Evolutionary conservation across 257 asterid genomes (phyloP).

Genomic region (Apocynum venetum): DNA sequence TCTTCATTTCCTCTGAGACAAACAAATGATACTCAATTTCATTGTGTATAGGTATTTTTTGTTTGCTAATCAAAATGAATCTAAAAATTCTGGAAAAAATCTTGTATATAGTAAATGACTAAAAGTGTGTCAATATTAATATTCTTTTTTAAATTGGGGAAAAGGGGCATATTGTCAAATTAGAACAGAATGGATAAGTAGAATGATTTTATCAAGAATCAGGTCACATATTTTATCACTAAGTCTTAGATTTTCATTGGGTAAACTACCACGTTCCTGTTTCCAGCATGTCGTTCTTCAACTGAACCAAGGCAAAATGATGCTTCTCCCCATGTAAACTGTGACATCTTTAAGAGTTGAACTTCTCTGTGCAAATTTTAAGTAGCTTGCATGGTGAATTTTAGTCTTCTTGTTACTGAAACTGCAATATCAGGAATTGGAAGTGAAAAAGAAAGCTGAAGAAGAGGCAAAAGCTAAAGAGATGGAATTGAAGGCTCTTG

Average conservation of each 20-base stretch:
- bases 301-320: neutral
- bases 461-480: slow-evolving; percentile 83
- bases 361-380: neutral
- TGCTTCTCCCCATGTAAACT: neutral
- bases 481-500: slow-evolving; percentile 64
- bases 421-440: slow-evolving; percentile 48
- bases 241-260: neutral
- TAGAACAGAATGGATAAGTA: neutral
- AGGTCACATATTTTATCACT: neutral
- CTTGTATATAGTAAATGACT: neutral
- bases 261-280: neutral
- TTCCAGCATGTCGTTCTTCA: neutral
- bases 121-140: neutral
- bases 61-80: neutral
- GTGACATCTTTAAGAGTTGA: neutral
- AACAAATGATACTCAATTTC: neutral
- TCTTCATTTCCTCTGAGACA: neutral
- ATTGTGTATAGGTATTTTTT: neutral
- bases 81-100: neutral
- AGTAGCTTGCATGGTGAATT: neutral
- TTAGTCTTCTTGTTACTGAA: neutral
- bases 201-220: neutral
- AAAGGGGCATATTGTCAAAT: neutral
- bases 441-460: slow-evolving; percentile 75
- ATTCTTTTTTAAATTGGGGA: neutral